These are phyloP conservation scores for Hymenoscyphus occultus DNA, from an alignment of 2,329 filamentous ascomycete genomes.

Conservation along the genomic window DNA sequence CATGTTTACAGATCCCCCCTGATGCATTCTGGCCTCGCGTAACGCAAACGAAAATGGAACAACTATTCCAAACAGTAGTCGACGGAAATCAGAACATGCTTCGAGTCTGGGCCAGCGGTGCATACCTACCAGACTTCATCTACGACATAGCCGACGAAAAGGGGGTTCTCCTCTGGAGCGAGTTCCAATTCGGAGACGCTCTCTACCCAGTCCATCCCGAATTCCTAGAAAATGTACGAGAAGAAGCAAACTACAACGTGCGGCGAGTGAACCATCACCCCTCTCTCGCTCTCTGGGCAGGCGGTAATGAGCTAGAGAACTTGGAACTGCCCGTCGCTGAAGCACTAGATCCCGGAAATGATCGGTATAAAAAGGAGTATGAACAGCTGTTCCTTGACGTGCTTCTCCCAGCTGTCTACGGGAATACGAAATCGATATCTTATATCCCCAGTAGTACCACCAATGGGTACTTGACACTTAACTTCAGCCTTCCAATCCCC, in stretches of 20 bases:
- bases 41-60: conserved; percentile 48
- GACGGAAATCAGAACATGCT: conserved; percentile 63
- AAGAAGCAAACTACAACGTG: conserved; percentile 58
- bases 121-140: conserved; percentile 59
- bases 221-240: conserved; percentile 54
- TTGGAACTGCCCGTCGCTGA: conserved; percentile 44
- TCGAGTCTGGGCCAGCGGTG: conserved; percentile 58
- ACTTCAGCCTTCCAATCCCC: conserved; percentile 50
- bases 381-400: conserved; percentile 56
- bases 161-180: conserved; percentile 60
- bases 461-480: conserved; percentile 54
- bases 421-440: conserved; percentile 56
- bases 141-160: conserved; percentile 61
- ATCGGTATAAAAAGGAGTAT: conserved; percentile 43
- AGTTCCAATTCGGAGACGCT: conserved; percentile 61
- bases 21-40: conserved; percentile 61
- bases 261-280: conserved; percentile 60
- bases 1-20: not conserved
- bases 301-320: conserved; percentile 59
- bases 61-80: conserved; percentile 53
- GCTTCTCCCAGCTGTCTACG: conserved; percentile 54
- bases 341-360: conserved; percentile 28
- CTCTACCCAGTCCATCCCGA: conserved; percentile 53
- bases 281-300: conserved; percentile 52
- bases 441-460: conserved; percentile 59